Evolutionary conservation across 768 basidiomycete species (phyloP).

Genomic region (Galerina marginata): DNA sequence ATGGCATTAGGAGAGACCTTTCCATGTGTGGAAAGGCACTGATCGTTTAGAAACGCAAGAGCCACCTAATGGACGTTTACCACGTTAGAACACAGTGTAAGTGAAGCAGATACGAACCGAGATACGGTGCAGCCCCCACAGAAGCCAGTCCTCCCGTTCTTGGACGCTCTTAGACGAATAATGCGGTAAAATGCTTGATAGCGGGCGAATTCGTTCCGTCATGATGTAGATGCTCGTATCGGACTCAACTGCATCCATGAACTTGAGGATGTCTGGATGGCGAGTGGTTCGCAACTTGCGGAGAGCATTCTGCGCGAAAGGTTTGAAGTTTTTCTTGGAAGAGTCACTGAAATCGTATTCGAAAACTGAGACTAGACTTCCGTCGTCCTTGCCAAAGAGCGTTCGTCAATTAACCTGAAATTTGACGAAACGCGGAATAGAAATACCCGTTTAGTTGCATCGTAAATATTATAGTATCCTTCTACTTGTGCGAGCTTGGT

Average conservation of each 20-base stretch:
- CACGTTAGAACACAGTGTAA: background rate
- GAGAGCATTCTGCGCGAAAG: constrained; percentile 87
- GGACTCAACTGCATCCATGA: constrained; percentile 91
- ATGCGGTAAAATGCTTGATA: constrained; percentile 63
- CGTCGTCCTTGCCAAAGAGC: constrained; percentile 77
- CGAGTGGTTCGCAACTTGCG: constrained; percentile 89
- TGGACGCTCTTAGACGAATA: constrained; percentile 67
- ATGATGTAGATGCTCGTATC: constrained; percentile 89
- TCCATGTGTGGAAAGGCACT: constrained; percentile 83
- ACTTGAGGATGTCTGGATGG: constrained; percentile 96
- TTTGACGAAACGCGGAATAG: background rate
- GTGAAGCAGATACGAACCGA: constrained; percentile 58
- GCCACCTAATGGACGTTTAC: constrained; percentile 64
- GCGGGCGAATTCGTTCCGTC: constrained; percentile 89
- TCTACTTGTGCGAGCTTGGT: constrained; percentile 69
- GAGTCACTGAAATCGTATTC: constrained; percentile 82
- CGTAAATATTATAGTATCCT: constrained; percentile 84
- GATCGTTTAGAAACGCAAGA: constrained; percentile 87
- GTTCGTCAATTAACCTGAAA: background rate
- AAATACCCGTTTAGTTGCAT: constrained; percentile 84
- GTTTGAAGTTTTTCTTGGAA: constrained; percentile 60
- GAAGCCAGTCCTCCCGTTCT: constrained; percentile 83
- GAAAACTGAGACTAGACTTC: constrained; percentile 85
- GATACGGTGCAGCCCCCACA: constrained; percentile 93
- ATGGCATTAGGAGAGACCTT: constrained; percentile 76